Base-by-base conservation (phyloP, 2,329 filamentous ascomycete species). In the Sporothrix schenckii region DNA sequence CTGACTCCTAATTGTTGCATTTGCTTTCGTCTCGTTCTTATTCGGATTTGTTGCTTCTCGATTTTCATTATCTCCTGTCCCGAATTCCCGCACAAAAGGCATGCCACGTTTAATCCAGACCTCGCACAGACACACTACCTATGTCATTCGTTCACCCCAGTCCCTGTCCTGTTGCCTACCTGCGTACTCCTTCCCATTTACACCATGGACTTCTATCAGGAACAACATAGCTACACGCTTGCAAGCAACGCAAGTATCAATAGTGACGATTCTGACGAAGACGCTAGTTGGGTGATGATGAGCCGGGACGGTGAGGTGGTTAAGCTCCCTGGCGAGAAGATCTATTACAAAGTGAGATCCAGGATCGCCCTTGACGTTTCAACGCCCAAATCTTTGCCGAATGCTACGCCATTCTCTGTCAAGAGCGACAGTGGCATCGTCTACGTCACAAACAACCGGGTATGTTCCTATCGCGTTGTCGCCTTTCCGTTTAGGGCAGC, bases 221-320 rank as follows among this genome's bases (percentile, higher is more conserved):
- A 75, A 60, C 73, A 75, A 47, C 70, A 73, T 56, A 76, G 82
- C 82, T 79, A 79, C 78, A 80, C 80, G 67, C 79, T 83, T 74
- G 80, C 79, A 70, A 80, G 78, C 72, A 80, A 78, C 72, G 78
- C 77, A 68, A 79, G 75, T 73, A 75, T 74, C 60, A 78, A 78
- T 68, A 77, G 79, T 71, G 80, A 86, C 77, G 80, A 86, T 78
- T 82, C 85, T 88, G 81, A 88, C 82, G 82, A 87, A 78, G 79
- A 80, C 75, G 79, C 81, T 77, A 88, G 86, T 76, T 97, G 94
- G 94, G 94, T 97, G 60, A 97, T 97, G 94, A 88, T 97, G 77
- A 89, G 91, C 77, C 87, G 91, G 77, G 79, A 83, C 53, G 84
- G 85, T 75, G 88, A 90, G 71, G 95, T 97, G 80, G 90, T 96